These are phyloP conservation scores for Nicotiana tabacum DNA, from an alignment of 257 asterid species.

Conservation along the genomic window DNA sequence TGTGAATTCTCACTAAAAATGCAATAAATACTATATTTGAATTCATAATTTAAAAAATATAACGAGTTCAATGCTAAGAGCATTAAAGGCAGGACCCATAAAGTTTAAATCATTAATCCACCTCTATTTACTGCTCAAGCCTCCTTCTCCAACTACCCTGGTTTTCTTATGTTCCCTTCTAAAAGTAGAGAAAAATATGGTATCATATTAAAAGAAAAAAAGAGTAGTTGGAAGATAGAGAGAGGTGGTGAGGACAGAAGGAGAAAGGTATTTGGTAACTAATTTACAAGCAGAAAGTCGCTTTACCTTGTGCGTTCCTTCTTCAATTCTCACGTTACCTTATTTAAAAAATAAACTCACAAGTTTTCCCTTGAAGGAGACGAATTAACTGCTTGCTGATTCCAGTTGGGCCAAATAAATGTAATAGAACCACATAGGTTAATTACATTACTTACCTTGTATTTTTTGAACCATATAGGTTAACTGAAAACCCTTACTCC, in stretches of 20 bases:
- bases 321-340: conserved; percentile 36
- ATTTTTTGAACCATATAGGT: not conserved
- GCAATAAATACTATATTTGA: too few species aligned
- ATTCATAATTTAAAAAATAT: too few species aligned
- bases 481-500: not conserved
- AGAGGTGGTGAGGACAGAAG: conserved; percentile 26
- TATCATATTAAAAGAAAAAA: not conserved
- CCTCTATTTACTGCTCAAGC: not conserved
- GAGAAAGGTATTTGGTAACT: conserved; percentile 46
- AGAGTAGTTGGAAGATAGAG: not conserved
- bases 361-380: not conserved
- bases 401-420: not conserved
- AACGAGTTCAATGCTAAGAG: too few species aligned
- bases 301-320: conserved; percentile 51
- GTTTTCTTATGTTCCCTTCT: not conserved
- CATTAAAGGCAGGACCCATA: too few species aligned
- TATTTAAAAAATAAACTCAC: not conserved
- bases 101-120: too few species aligned
- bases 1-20: too few species aligned
- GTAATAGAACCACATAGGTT: not conserved
- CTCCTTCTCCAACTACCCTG: not conserved
- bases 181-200: not conserved
- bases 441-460: not conserved
- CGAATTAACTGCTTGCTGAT: not conserved
- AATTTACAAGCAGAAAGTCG: conserved; percentile 71